Evolutionary conservation across 192 early-diverging fungal genomes (phyloP), one percentile per base, ranked within the genome.

Genomic region (Spizellomyces sp.): DNA sequence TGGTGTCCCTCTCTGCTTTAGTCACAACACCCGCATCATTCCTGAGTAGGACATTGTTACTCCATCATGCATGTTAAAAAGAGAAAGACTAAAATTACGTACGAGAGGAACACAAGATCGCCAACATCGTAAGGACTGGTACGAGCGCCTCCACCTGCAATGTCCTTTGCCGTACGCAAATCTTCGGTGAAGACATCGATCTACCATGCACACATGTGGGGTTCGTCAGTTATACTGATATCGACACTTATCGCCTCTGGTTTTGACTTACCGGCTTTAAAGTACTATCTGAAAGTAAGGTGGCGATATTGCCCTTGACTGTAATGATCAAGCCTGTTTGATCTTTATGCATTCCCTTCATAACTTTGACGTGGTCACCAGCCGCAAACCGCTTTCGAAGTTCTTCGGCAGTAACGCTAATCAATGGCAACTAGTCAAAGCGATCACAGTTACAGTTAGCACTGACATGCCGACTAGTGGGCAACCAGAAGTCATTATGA

Each of bases 351-450:
- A 88, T 84, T 27, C 98, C 98, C 47, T 91, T 88, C 45, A 93
- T 86, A 42, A 99, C 96, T 76, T 93, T 89, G 63, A 98, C 98
- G 67, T 97, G 94, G 75, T 99, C 94, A 66, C 98, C 98, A 15
- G 88, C 81, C 21, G 80, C 73, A 73, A 98, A 99, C n/a, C 90
- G 84, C 80, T 99, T 99, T 58, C 90, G 84, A 42, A 99, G 82
- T 73, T 96, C 90, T 12, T 80, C 78, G 8, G 76, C 71, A 36
- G 66, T 46, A 6, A 74, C 58, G 36, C 27, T 55, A 59, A 65
- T 83, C 78, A 57, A 57, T 4, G 55, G 52, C 27, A 69, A 14
- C 12, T 66, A 42, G 12, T 48, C 27, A 47, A 47, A 22, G 42
- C 41, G 17, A 45, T 54, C 50, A 54, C 1, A 54, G n/a, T 9